Conservation (phyloP, 2,329 filamentous ascomycete genomes). For the Didymella sp. region DNA sequence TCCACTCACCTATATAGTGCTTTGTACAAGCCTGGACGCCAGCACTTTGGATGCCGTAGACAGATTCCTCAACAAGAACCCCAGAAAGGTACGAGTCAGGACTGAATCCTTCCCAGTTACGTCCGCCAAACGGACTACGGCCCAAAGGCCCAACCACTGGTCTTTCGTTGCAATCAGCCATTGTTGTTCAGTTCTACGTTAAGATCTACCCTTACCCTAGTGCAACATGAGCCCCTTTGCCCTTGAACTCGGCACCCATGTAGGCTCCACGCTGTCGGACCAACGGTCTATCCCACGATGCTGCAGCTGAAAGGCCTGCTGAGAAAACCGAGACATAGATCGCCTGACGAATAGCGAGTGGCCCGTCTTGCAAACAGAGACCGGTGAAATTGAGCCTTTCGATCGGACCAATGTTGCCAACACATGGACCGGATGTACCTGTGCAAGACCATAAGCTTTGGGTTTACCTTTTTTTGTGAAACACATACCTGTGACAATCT, state of each 20-base stretch:
- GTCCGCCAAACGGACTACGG: conserved; percentile 50
- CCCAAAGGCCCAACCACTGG: conserved; percentile 58
- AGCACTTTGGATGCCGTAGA: conserved; percentile 10
- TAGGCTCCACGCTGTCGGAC: conserved; percentile 6
- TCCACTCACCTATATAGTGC: conserved; percentile 40
- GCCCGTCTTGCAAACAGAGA: conserved; percentile 52
- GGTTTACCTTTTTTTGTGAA: too few relatives aligned
- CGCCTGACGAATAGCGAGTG: conserved; percentile 43
- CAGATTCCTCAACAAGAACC: conserved; percentile 50
- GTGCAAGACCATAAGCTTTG: background rate
- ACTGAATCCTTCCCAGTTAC: conserved; percentile 60
- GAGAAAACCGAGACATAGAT: conserved; percentile 12
- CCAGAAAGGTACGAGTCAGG: conserved; percentile 58
- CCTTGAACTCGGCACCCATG: conserved; percentile 14
- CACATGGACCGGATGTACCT: conserved; percentile 38
- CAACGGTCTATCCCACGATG: conserved; percentile 9
- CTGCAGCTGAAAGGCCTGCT: conserved; percentile 7
- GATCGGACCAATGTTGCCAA: conserved; percentile 49
- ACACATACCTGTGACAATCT: conserved; percentile 35
- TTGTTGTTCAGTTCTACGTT: too few relatives aligned
- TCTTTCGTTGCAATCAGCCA: too few relatives aligned
- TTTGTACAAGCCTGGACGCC: conserved; percentile 55
- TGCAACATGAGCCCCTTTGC: conserved; percentile 46
- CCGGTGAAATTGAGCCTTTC: conserved; percentile 49
- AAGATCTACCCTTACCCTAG: conserved; percentile 47